Percentiles rank a stretch among this genome's conserved stretches.
Evolutionary conservation across 2,329 filamentous ascomycete species (phyloP).

Genomic region (Apiospora marii): DNA sequence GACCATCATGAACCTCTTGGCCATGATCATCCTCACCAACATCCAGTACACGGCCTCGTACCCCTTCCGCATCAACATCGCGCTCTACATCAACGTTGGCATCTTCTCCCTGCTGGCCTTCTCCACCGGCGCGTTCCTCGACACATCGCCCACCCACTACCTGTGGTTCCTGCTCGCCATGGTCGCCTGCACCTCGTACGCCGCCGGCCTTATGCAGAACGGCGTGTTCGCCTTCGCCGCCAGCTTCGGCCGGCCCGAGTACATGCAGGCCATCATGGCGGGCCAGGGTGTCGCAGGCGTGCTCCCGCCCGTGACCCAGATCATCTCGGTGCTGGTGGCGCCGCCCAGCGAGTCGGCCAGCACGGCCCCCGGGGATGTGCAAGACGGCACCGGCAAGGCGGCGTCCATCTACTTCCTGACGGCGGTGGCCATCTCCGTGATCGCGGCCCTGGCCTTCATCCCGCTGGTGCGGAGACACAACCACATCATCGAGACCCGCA

Average conservation of each 20-base stretch:
- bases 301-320: slow-evolving; percentile 82
- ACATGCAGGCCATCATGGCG: slow-evolving; percentile 95
- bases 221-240: slow-evolving; percentile 92
- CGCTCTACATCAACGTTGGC: slow-evolving; percentile 78
- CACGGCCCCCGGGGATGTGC: slow-evolving; percentile 43
- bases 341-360: slow-evolving; percentile 36
- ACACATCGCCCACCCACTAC: slow-evolving; percentile 70
- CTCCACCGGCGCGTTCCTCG: slow-evolving; percentile 76
- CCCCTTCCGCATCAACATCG: slow-evolving; percentile 81
- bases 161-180: slow-evolving; percentile 83
- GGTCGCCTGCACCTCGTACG: slow-evolving; percentile 80
- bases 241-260: slow-evolving; percentile 84
- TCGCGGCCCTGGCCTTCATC: slow-evolving; percentile 76
- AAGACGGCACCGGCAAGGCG: slow-evolving; percentile 61
- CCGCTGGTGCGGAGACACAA: slow-evolving; percentile 72
- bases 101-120: slow-evolving; percentile 81
- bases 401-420: slow-evolving; percentile 93
- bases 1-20: slow-evolving; percentile 80
- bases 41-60: slow-evolving; percentile 87
- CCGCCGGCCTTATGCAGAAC: slow-evolving; percentile 89
- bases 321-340: slow-evolving; percentile 79
- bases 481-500: slow-evolving; percentile 58
- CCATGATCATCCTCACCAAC: slow-evolving; percentile 79
- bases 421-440: slow-evolving; percentile 76
- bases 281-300: slow-evolving; percentile 94